phyloP scores from a whole-genome alignment of 1,139 yeast genomes.

The Blastobotrys raffinosifermentans region DNA sequence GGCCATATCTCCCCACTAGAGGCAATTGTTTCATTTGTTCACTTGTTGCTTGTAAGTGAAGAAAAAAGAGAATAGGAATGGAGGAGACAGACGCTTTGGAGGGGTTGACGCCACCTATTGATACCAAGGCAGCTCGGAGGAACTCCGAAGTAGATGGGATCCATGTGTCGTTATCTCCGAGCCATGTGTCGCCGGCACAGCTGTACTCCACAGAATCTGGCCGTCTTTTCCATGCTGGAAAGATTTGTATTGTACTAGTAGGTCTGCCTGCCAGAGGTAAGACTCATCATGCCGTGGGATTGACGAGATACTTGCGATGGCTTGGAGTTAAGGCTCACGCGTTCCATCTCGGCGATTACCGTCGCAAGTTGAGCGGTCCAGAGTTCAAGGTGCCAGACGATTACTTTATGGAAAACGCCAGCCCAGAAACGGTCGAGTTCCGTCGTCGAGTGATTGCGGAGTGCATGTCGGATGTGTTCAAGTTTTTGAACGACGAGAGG shows the following conservation, averaged over 20 bases:
- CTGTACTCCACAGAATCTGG: slow-evolving; percentile 88
- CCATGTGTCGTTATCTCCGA: slow-evolving; percentile 29
- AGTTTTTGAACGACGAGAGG: slow-evolving; percentile 63
- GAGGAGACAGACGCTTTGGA: not conserved
- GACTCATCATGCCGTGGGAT: slow-evolving; percentile 84
- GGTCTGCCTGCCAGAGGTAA: slow-evolving; percentile 97
- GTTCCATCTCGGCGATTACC: slow-evolving; percentile 88
- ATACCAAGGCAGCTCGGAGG: slow-evolving; percentile 13
- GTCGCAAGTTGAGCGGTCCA: slow-evolving; percentile 50
- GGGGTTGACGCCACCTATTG: slow-evolving; percentile 1
- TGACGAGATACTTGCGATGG: slow-evolving; percentile 88
- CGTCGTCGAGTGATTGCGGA: slow-evolving; percentile 56
- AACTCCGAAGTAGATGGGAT: slow-evolving; percentile 30
- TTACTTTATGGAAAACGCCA: slow-evolving; percentile 62
- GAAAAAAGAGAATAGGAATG: not conserved
- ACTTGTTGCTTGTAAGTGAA: too few species aligned
- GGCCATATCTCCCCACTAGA: not conserved
- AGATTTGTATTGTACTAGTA: slow-evolving; percentile 78
- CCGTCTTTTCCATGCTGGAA: slow-evolving; percentile 89
- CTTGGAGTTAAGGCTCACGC: slow-evolving; percentile 89
- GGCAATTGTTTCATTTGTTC: not conserved
- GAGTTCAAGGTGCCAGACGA: slow-evolving; percentile 55
- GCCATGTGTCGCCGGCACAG: slow-evolving; percentile 60
- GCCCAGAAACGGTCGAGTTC: slow-evolving; percentile 49
- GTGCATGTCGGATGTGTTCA: slow-evolving; percentile 63